A percentile compares a stretch with the other conserved stretches of the same genome.
Evolutionary conservation across 2,329 filamentous ascomycete species (phyloP).

Genomic region (Rutstroemia sp.): DNA sequence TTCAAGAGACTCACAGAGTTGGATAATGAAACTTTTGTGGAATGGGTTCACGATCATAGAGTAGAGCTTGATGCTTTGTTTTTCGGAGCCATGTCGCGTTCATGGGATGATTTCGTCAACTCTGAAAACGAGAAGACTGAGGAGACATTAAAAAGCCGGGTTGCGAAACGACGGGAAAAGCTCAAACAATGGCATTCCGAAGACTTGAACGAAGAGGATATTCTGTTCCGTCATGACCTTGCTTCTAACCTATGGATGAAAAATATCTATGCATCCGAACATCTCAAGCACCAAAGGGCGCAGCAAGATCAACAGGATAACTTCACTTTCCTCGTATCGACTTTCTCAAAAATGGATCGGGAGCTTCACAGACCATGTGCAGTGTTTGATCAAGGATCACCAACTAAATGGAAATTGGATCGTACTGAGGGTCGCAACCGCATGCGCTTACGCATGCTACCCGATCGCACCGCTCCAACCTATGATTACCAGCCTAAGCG

Average conservation of each 20-base stretch:
- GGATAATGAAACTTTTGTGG: conserved; percentile 80
- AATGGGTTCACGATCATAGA: conserved; percentile 80
- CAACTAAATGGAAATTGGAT: conserved; percentile 83
- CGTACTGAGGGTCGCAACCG: conserved; percentile 92
- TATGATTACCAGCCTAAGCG: conserved; percentile 82
- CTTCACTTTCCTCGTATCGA: conserved; percentile 65
- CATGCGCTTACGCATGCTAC: conserved; percentile 82
- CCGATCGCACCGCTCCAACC: conserved; percentile 61
- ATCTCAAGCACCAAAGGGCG: conserved; percentile 81
- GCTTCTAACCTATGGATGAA: conserved; percentile 88
- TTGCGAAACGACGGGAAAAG: conserved; percentile 72
- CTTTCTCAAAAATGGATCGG: conserved; percentile 71
- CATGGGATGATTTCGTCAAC: conserved; percentile 82
- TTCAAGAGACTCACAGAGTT: conserved; percentile 81
- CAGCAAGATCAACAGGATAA: conserved; percentile 93
- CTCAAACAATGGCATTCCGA: conserved; percentile 74
- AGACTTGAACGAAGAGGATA: conserved; percentile 59
- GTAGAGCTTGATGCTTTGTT: conserved; percentile 75
- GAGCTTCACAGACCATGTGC: conserved; percentile 74
- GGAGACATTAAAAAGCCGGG: conserved; percentile 62
- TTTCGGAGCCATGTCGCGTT: conserved; percentile 68
- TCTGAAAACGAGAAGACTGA: conserved; percentile 74
- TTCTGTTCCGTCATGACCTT: conserved; percentile 74
- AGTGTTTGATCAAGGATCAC: conserved; percentile 59
- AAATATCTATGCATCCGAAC: conserved; percentile 88